A percentile compares a stretch with the other conserved stretches of the same genome.
phyloP scores from a whole-genome alignment of 441 rosid genomes.

The Kokia cookei region DNA sequence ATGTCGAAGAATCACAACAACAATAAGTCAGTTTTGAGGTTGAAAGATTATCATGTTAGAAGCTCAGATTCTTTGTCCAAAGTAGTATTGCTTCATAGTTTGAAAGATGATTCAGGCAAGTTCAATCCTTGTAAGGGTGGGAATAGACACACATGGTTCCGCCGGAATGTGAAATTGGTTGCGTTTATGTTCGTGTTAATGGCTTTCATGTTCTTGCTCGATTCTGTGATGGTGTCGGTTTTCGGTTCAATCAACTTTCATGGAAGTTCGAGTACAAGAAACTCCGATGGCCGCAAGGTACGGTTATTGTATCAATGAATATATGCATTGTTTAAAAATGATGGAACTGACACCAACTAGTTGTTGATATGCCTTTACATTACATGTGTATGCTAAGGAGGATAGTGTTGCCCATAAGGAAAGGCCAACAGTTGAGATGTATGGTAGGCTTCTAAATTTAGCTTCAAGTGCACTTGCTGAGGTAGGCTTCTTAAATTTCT shows the following conservation, averaged over 20 bases:
- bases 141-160: constrained; percentile 56
- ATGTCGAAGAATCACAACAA: constrained; percentile 8
- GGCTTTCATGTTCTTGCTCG: constrained; percentile 51
- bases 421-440: constrained; percentile 53
- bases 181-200: constrained; percentile 40
- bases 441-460: constrained; percentile 55
- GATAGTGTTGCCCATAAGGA: constrained; percentile 24
- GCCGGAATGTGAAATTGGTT: constrained; percentile 39
- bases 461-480: constrained; percentile 64
- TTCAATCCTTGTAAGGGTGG: constrained; percentile 41
- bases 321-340: background rate
- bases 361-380: background rate
- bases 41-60: constrained; percentile 24
- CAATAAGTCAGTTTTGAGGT: constrained; percentile 13
- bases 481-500: constrained; percentile 33
- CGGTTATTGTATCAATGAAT: background rate
- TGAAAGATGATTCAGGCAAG: constrained; percentile 46
- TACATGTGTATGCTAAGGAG: constrained; percentile 25
- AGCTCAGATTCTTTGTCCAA: constrained; percentile 18
- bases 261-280: constrained; percentile 21
- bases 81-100: constrained; percentile 29
- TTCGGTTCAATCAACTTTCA: constrained; percentile 42
- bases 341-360: background rate
- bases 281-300: constrained; percentile 38
- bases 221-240: constrained; percentile 58